Evolutionary conservation across 257 asterid species (phyloP).

Genomic region (Paulownia fortunei): DNA sequence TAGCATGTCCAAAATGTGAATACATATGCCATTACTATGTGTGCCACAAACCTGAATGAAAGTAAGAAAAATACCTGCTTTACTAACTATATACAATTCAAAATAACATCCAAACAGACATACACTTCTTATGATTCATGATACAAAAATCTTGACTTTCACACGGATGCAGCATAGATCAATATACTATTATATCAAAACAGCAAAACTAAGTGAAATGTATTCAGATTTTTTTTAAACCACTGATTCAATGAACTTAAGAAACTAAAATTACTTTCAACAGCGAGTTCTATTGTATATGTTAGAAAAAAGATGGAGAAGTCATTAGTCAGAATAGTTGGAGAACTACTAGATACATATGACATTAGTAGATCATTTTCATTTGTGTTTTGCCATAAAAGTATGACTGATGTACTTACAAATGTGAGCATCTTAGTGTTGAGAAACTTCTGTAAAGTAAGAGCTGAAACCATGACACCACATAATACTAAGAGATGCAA

Average conservation of each 20-base stretch:
- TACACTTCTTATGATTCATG: no score
- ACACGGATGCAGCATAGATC: not conserved
- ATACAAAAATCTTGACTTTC: no score
- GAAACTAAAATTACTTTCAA: not conserved
- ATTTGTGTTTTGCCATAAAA: not conserved
- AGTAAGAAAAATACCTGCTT: not conserved
- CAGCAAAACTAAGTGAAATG: not conserved
- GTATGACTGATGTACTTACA: not conserved
- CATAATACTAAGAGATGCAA: conserved; percentile 24
- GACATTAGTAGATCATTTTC: not conserved
- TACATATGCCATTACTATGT: conserved; percentile 75
- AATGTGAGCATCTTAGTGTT: not conserved
- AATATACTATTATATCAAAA: not conserved
- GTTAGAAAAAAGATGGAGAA: not conserved
- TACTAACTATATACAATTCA: not conserved
- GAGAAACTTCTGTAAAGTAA: not conserved
- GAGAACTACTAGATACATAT: not conserved
- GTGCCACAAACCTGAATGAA: conserved; percentile 78
- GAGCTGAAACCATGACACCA: not conserved
- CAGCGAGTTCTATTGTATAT: not conserved
- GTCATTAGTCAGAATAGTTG: not conserved
- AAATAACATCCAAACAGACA: conserved; percentile 17
- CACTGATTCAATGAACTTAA: not conserved
- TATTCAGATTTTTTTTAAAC: no score
- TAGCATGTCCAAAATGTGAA: conserved; percentile 90